phyloP scores from a whole-genome alignment of 768 basidiomycete genomes.

The Mrakia frigida region DNA sequence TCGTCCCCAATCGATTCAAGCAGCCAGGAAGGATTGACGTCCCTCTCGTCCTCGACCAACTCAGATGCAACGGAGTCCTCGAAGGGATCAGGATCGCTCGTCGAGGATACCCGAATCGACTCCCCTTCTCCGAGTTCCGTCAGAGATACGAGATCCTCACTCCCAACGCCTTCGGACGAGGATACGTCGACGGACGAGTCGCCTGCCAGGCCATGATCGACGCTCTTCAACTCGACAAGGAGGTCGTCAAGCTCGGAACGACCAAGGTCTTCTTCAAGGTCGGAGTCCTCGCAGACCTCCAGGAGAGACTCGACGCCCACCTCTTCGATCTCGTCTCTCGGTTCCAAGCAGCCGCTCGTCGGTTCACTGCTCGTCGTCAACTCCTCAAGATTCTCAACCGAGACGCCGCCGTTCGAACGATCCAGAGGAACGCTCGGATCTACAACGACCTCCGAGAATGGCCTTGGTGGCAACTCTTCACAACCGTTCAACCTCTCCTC shows the following conservation, averaged over 20 bases:
- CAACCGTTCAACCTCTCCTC: slow-evolving; percentile 88
- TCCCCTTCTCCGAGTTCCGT: slow-evolving; percentile 95
- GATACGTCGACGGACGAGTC: slow-evolving; percentile 97
- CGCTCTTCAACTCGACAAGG: slow-evolving; percentile 77
- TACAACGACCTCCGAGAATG: slow-evolving; percentile 87
- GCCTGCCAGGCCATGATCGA: slow-evolving; percentile 87
- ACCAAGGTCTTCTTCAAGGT: slow-evolving; percentile 99
- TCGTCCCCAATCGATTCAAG: slow-evolving; percentile 89
- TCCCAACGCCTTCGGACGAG: slow-evolving; percentile 83
- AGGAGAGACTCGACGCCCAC: slow-evolving; percentile 82
- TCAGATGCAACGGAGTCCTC: slow-evolving; percentile 96
- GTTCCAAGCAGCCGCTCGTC: slow-evolving; percentile 78
- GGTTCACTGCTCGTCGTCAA: slow-evolving; percentile 78
- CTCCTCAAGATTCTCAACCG: slow-evolving; percentile 93
- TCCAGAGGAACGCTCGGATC: slow-evolving; percentile 87
- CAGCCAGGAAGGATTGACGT: slow-evolving; percentile 86
- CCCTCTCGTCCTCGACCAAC: slow-evolving; percentile 89
- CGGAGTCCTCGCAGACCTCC: slow-evolving; percentile 89
- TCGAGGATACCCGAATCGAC: slow-evolving; percentile 91
- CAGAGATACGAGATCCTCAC: slow-evolving; percentile 94
- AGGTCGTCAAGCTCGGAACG: slow-evolving; percentile 81
- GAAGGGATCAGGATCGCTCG: slow-evolving; percentile 98
- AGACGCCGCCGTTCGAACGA: slow-evolving; percentile 80
- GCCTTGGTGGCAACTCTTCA: slow-evolving; percentile 99
- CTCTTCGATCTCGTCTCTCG: slow-evolving; percentile 82